Evolutionary conservation across 192 early-diverging fungal genomes (phyloP).

Genomic region (Podila horticola): DNA sequence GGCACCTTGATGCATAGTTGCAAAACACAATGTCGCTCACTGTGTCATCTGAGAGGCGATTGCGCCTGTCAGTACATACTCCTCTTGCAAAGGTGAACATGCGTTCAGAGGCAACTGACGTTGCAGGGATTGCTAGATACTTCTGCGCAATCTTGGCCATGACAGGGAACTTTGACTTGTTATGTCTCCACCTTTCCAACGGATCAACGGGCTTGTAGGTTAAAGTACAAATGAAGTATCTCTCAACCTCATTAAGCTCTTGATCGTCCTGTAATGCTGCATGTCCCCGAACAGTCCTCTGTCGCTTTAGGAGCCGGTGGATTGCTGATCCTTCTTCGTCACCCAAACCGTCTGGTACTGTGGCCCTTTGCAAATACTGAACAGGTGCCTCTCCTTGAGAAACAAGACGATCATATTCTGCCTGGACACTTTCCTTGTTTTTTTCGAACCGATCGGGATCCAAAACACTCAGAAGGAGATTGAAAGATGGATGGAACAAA

Average conservation of each 20-base stretch:
- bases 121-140: too few relatives aligned
- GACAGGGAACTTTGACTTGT: neutral
- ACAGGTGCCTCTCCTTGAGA: too few relatives aligned
- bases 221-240: neutral
- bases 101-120: too few relatives aligned
- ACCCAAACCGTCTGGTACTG: neutral
- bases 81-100: too few relatives aligned
- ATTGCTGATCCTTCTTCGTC: neutral
- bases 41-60: too few relatives aligned
- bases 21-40: too few relatives aligned
- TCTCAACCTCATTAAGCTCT: neutral
- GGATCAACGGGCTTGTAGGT: neutral
- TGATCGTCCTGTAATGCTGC: neutral
- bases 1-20: too few relatives aligned
- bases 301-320: neutral
- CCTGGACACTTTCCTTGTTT: neutral
- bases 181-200: slow-evolving; percentile 19
- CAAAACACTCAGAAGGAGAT: neutral
- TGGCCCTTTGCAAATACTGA: neutral
- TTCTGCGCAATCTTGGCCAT: slow-evolving; percentile 22
- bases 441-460: neutral
- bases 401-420: neutral
- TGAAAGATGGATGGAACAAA: slow-evolving; percentile 13
- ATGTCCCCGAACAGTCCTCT: neutral
- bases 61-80: neutral